Conservation (phyloP, 805 yeast genomes). For the Candida parachauliodes region DNA sequence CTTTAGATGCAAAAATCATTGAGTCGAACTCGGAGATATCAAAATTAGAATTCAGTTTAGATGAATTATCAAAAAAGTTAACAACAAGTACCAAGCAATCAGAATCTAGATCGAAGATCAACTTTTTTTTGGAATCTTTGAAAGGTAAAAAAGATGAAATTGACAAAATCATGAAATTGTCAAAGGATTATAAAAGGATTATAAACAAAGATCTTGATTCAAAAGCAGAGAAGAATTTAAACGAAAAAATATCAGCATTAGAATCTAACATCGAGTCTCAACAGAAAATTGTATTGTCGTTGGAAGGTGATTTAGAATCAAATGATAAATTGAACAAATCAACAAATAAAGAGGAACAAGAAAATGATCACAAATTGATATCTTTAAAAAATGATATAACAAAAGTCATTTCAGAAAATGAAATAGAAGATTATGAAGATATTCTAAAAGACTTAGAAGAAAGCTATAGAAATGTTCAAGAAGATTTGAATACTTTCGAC, state of each 20-base stretch:
- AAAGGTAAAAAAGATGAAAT: conserved; percentile 26
- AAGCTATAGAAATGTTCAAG: conserved; percentile 57
- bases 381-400: conserved; percentile 16
- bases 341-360: background rate
- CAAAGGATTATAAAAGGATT: conserved; percentile 16
- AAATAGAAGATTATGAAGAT: conserved; percentile 49
- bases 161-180: conserved; percentile 22
- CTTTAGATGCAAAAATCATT: conserved; percentile 26
- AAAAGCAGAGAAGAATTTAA: conserved; percentile 7
- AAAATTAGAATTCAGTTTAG: conserved; percentile 38
- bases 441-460: conserved; percentile 55
- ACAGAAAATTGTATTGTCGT: conserved; percentile 2
- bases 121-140: conserved; percentile 40
- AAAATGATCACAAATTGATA: conserved; percentile 2
- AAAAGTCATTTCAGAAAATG: conserved; percentile 26
- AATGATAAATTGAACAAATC: conserved; percentile 5
- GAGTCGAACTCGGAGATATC: conserved; percentile 33
- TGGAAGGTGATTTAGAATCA: conserved; percentile 10
- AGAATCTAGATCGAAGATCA: conserved; percentile 53
- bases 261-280: conserved; percentile 7
- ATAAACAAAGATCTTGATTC: conserved; percentile 13
- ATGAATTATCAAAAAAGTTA: conserved; percentile 49
- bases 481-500: conserved; percentile 62
- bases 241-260: conserved; percentile 7
- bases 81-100: conserved; percentile 52